A percentile compares a stretch with the other conserved stretches of the same genome.
Conservation (phyloP, 2,329 filamentous ascomycete species). For the Cytospora mali region DNA sequence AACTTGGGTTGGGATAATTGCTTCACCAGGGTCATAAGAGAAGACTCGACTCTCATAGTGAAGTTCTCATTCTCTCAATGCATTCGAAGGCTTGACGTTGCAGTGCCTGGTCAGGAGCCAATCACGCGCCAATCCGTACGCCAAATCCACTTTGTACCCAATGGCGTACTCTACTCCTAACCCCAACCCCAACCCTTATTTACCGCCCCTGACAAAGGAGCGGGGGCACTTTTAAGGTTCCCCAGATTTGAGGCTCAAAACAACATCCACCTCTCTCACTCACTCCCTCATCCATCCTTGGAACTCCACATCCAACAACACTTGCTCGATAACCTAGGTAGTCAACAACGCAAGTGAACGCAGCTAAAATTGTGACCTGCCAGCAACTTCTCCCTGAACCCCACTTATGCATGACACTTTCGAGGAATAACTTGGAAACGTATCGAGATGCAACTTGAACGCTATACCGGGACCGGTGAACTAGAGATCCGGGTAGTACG, state of each 20-base stretch:
- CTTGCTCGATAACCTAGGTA: background rate
- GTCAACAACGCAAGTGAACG: background rate
- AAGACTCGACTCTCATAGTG: background rate
- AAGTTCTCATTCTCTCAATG: background rate
- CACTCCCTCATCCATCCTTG: background rate
- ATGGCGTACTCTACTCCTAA: background rate
- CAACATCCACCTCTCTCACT: background rate
- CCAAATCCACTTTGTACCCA: no score
- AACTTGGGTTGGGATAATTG: no score
- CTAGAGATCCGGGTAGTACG: background rate
- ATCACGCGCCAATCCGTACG: background rate
- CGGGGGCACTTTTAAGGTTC: background rate
- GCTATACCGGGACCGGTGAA: background rate
- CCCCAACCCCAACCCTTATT: background rate
- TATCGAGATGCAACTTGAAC: background rate
- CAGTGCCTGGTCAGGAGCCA: background rate
- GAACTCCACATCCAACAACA: background rate
- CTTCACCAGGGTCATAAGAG: background rate
- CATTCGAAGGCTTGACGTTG: background rate
- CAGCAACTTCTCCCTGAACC: no score
- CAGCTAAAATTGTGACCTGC: background rate
- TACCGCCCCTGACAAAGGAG: background rate
- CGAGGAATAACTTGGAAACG: background rate
- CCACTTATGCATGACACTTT: background rate
- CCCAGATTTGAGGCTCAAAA: background rate